Conservation (phyloP, 2,329 filamentous ascomycete genomes). For the Rachicladosporium sp. region DNA sequence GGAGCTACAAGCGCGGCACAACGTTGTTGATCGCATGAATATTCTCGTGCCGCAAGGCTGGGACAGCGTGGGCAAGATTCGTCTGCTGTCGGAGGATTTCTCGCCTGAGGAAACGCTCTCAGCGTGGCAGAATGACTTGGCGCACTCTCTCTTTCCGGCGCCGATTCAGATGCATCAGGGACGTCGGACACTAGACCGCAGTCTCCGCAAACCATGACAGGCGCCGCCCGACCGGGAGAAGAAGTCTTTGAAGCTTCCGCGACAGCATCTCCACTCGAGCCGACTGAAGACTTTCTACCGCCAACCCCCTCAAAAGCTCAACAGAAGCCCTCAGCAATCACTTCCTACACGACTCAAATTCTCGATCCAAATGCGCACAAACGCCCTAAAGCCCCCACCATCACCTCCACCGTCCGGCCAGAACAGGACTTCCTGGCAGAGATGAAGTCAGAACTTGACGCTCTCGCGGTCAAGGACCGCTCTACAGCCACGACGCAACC, state of each 20-base stretch:
- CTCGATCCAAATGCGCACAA: slow-evolving; percentile 21
- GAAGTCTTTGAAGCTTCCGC: slow-evolving; percentile 19
- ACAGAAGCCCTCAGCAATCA: slow-evolving; percentile 14
- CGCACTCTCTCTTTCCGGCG: slow-evolving; percentile 35
- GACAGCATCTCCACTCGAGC: slow-evolving; percentile 9
- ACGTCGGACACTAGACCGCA: slow-evolving; percentile 14
- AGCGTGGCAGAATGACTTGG: slow-evolving; percentile 48
- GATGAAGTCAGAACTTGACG: slow-evolving; percentile 49
- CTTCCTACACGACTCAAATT: slow-evolving; percentile 19
- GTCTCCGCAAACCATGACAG: slow-evolving; percentile 12
- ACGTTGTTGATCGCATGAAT: slow-evolving; percentile 45
- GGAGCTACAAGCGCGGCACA: slow-evolving; percentile 55
- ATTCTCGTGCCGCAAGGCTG: slow-evolving; percentile 87
- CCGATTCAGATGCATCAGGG: slow-evolving; percentile 42
- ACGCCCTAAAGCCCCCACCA: slow-evolving; percentile 15
- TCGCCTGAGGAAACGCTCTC: slow-evolving; percentile 77
- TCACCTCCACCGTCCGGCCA: slow-evolving; percentile 22
- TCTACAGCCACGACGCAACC: neutral
- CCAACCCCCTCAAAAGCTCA: slow-evolving; percentile 8
- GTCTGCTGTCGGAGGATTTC: slow-evolving; percentile 80
- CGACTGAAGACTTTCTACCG: slow-evolving; percentile 10
- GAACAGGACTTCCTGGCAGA: slow-evolving; percentile 23
- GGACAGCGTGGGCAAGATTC: slow-evolving; percentile 97
- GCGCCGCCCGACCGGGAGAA: slow-evolving; percentile 12
- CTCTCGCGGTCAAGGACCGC: slow-evolving; percentile 56